phyloP scores from a whole-genome alignment of 257 asterid species.

The Asclepias syriaca region DNA sequence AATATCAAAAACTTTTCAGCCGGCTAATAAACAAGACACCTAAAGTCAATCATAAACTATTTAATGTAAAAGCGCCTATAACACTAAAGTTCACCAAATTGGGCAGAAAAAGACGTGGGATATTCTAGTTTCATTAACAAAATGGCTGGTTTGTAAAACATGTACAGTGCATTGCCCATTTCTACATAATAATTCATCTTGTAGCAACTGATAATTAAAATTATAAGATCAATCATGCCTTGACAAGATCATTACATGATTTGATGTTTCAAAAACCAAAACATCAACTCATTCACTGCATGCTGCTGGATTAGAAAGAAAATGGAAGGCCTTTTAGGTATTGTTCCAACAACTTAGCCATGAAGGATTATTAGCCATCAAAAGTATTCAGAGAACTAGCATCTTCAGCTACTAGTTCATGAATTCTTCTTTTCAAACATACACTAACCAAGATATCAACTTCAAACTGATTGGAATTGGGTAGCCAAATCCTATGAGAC shows the following conservation, averaged over 20 bases:
- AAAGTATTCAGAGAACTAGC: not conserved
- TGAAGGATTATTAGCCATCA: not conserved
- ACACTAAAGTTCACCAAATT: not conserved
- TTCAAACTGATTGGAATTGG: not conserved
- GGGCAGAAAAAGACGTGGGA: not conserved
- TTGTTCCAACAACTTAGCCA: not conserved
- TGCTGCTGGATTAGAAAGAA: not conserved
- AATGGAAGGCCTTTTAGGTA: not conserved
- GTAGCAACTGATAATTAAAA: not conserved
- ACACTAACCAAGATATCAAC: not conserved
- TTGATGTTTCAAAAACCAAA: not conserved
- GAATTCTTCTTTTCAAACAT: not conserved
- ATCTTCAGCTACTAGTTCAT: not conserved
- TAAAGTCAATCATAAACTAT: not conserved
- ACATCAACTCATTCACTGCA: not conserved
- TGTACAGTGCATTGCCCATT: not conserved
- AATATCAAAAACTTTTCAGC: not conserved
- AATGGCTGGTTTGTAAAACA: not conserved
- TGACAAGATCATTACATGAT: not conserved
- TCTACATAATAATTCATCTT: not conserved
- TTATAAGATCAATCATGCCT: not conserved
- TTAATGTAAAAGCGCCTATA: not conserved
- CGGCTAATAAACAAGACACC: not conserved
- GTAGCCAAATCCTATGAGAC: not conserved
- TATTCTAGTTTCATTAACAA: not conserved